Evolutionary conservation across 2,329 filamentous ascomycete genomes (phyloP), one percentile per base, ranked within the genome.

Genomic region (Chaetomium strumarium): DNA sequence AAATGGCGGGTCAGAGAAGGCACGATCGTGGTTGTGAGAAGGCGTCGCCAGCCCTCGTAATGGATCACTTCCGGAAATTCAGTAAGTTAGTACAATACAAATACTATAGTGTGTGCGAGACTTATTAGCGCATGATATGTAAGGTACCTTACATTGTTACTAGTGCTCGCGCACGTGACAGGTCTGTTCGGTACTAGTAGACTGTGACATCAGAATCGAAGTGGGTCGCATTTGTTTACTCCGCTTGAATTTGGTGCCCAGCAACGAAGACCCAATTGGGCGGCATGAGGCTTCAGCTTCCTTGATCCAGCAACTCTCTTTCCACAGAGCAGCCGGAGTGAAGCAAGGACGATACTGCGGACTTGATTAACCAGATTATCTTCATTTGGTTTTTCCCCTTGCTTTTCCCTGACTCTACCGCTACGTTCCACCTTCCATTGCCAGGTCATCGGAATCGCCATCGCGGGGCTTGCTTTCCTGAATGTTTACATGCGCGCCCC

Each of bases 151-250:
- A n/a, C n/a, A n/a, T n/a, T n/a, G n/a, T n/a, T n/a, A n/a, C n/a
- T n/a, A n/a, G n/a, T n/a, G n/a, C n/a, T n/a, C n/a, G n/a, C 46
- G 59, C 57, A 59, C 57, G 45, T 48, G 24, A 52, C 59, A 60
- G 2, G 10, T 29, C 2, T 14, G n/a, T n/a, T n/a, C n/a, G n/a
- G n/a, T n/a, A n/a, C n/a, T n/a, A n/a, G n/a, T n/a, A n/a, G n/a
- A n/a, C n/a, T n/a, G 48, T 55, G 57, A 55, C 53, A 57, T 57
- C 56, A 58, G 24, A 4, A 4, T 24, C 24, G 4, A 24, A 24
- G 24, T 24, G 24, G 24, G 7, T 33, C n/a, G 16, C 49, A 49
- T 60, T 62, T 62, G 60, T 62, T 62, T 62, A 62, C 60, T 61
- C 49, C 29, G 51, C 36, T 11, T 8, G 42, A 46, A 31, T 38